Conservation (phyloP, 2,329 filamentous ascomycete genomes). For the Beauveria scarabaeidicola region DNA sequence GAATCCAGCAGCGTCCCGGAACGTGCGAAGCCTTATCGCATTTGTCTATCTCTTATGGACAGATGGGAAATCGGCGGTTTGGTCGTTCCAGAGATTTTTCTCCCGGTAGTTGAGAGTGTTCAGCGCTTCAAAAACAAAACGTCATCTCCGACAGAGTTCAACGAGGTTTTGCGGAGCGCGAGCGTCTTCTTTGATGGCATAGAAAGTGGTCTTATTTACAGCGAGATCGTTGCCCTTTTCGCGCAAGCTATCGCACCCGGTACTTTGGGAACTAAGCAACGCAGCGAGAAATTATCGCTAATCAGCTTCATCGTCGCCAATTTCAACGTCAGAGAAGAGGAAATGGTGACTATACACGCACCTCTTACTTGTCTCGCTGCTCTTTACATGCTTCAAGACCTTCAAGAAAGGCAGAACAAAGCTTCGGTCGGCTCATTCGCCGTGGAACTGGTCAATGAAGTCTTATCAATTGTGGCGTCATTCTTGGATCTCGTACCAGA, state of each 20-base stretch:
- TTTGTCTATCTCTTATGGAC: conserved; percentile 94
- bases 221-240: conserved; percentile 65
- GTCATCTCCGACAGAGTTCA: conserved; percentile 59
- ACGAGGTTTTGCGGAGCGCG: conserved; percentile 84
- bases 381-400: conserved; percentile 57
- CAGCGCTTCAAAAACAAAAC: conserved; percentile 62
- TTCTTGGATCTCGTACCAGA: conserved; percentile 58
- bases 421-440: conserved; percentile 26
- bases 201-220: conserved; percentile 88
- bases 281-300: conserved; percentile 58
- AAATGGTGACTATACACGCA: conserved; percentile 83
- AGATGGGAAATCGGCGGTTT: conserved; percentile 93
- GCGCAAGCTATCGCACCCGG: conserved; percentile 47
- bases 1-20: conserved; percentile 39
- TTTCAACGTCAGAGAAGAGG: conserved; percentile 92
- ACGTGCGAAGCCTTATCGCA: conserved; percentile 75
- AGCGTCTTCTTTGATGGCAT: conserved; percentile 97
- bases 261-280: conserved; percentile 34
- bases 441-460: conserved; percentile 24
- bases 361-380: conserved; percentile 54
- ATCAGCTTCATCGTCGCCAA: conserved; percentile 74
- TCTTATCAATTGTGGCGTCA: conserved; percentile 42
- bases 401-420: conserved; percentile 29
- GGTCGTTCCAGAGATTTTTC: conserved; percentile 79
- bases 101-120: conserved; percentile 76